Percentiles rank a stretch among this genome's conserved stretches.
Evolutionary conservation across 2,329 filamentous ascomycete species (phyloP).

Genomic region (Aspergillus ochraceoroseus): DNA sequence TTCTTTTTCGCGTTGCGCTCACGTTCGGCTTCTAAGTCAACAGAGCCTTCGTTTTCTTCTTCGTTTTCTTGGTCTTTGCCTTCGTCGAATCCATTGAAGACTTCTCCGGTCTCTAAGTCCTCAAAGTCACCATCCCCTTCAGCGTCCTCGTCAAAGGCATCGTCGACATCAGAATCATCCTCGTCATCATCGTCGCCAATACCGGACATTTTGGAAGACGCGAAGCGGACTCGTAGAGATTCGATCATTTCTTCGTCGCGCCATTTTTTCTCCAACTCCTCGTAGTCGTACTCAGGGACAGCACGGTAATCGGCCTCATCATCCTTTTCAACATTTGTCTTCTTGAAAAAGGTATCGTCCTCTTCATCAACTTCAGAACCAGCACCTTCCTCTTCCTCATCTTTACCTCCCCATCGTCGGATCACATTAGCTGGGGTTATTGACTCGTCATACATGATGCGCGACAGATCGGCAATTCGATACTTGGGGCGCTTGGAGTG

Average conservation of each 20-base stretch:
- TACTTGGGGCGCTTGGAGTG: constrained; percentile 68
- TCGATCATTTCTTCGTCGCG: constrained; percentile 72
- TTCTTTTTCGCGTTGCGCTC: constrained; percentile 86
- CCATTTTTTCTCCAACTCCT: constrained; percentile 80
- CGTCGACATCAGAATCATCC: constrained; percentile 46
- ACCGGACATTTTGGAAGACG: constrained; percentile 60
- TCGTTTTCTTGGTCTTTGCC: constrained; percentile 55
- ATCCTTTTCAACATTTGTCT: constrained; percentile 48
- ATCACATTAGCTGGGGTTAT: constrained; percentile 71
- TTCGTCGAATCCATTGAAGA: constrained; percentile 43
- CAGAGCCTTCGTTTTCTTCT: constrained; percentile 34
- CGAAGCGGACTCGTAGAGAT: constrained; percentile 67
- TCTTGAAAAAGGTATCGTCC: constrained; percentile 62
- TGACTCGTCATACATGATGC: constrained; percentile 81
- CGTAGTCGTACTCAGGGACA: constrained; percentile 74
- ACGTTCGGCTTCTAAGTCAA: constrained; percentile 77
- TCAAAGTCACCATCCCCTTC: constrained; percentile 79
- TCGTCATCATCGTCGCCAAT: constrained; percentile 51
- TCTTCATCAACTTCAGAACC: constrained; percentile 57
- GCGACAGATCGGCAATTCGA: constrained; percentile 74
- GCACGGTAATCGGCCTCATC: constrained; percentile 65
- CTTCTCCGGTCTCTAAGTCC: constrained; percentile 74
- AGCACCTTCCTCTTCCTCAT: constrained; percentile 54
- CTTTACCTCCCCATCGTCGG: constrained; percentile 71
- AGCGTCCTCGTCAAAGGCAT: constrained; percentile 52